Conservation (phyloP, 1,139 yeast species). For the Kodamaea ohmeri region DNA sequence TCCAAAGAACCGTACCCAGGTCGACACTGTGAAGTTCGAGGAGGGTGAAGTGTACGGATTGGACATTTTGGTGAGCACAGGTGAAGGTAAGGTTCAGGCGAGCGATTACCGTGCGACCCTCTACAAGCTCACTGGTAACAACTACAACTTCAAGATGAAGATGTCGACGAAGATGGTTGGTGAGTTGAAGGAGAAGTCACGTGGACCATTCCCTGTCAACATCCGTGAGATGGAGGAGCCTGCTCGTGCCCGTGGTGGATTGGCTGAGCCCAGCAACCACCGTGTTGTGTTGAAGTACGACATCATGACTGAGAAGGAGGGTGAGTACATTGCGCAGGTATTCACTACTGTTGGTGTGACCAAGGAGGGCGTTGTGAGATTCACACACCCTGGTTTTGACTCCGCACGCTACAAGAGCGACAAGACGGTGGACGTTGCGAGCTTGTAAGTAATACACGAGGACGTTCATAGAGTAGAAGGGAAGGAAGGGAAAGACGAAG, state of each 20-base stretch:
- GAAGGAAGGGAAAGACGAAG: too few species aligned
- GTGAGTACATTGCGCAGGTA: slow-evolving; percentile 67
- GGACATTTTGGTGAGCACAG: slow-evolving; percentile 67
- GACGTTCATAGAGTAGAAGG: too few species aligned
- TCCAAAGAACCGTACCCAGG: slow-evolving; percentile 62
- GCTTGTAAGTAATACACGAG: too few species aligned
- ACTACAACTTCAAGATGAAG: slow-evolving; percentile 69
- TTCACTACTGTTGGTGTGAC: slow-evolving; percentile 78
- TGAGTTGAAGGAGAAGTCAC: slow-evolving; percentile 59
- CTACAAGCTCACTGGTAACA: slow-evolving; percentile 69
- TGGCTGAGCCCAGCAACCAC: slow-evolving; percentile 72
- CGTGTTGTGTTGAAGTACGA: slow-evolving; percentile 69
- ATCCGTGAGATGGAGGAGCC: slow-evolving; percentile 67
- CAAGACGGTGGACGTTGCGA: too few species aligned
- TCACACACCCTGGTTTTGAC: slow-evolving; percentile 60
- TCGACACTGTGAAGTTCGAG: slow-evolving; percentile 65
- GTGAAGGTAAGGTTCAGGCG: slow-evolving; percentile 67
- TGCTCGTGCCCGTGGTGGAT: slow-evolving; percentile 71
- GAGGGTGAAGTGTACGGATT: slow-evolving; percentile 79
- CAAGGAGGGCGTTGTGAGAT: slow-evolving; percentile 67
- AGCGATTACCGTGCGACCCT: slow-evolving; percentile 65
- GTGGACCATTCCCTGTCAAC: slow-evolving; percentile 69
- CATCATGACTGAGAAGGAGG: slow-evolving; percentile 66
- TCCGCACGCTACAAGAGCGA: slow-evolving; percentile 52
- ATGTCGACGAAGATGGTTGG: slow-evolving; percentile 67